Evolutionary conservation across 164 flowering plant species (phyloP).

Genomic region (grape (Vitis vinifera)): ASM3070453v1 NC_081808.1:5709001-5709500

Average conservation of each 20-base stretch:
- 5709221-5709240: constrained; percentile 36
- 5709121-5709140: constrained; percentile 45
- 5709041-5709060: constrained; percentile 14
- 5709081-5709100: constrained; percentile 15
- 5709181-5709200: no score
- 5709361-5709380: constrained; percentile 18
- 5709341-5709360: neutral
- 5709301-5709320: constrained; percentile 22
- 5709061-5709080: constrained; percentile 5
- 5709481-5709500: no score
- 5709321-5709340: no score
- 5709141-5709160: constrained; percentile 16
- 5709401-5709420: constrained; percentile 51
- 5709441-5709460: constrained; percentile 48
- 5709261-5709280: constrained; percentile 21
- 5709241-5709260: constrained; percentile 39
- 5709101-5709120: constrained; percentile 34
- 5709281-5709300: constrained; percentile 31
- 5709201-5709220: constrained; percentile 16
- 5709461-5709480: no score
- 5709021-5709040: neutral
- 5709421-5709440: constrained; percentile 39
- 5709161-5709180: no score
- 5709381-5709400: constrained; percentile 35
- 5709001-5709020: no score